Base-by-base conservation (phyloP, 2,329 filamentous ascomycete species). In the Colletotrichum melonis region DNA sequence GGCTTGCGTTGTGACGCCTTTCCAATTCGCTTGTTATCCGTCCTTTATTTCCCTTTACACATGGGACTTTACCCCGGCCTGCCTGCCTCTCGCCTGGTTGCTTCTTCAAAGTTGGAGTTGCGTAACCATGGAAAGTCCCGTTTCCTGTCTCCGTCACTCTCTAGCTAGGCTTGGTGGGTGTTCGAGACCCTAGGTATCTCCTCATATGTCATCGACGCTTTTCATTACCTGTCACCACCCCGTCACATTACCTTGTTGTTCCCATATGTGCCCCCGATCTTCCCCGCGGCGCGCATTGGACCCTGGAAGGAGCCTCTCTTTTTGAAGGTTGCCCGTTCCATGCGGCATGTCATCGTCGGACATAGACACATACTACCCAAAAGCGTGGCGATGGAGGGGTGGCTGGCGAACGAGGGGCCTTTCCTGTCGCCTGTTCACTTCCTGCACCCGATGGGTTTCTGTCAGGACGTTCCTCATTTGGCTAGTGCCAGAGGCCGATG, bases 301-400 rank as follows among this genome's bases (percentile, higher is more conserved):
- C 69, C 58, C 62, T 64, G 24, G 49, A 42, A 58, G 57, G 59
- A 72, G 69, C 69, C 69, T 69, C 54, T 62, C 38, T 8, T 64
- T 24, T 60, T 52, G 49, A 69, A 64, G 54, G 58, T 28, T 63
- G 28, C 38, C 58, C 59, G 38, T 59, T 69, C 65, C 54, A 65
- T 65, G 67, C 66, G 70, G 70, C 70, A 60, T 60, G 60, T 70
- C 66, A 65, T 49, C 59, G 46, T 57, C 66, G 69, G 38, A 69
- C 67, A 69, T 68, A 52, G 28, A 64, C 35, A 35, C 64, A 72
- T 74, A 69, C 73, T 72, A 75, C 72, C 68, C 68, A 63, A 69
- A 71, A 71, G 74, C 72, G 74, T 75, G 74, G 72, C 65, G 63
- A 69, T 55, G 58, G 74, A 72, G 67, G 64, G 57, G 57, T 66